Conservation (phyloP, 1,284 basidiomycete genomes). For the Cutaneotrichosporon sp. region DNA sequence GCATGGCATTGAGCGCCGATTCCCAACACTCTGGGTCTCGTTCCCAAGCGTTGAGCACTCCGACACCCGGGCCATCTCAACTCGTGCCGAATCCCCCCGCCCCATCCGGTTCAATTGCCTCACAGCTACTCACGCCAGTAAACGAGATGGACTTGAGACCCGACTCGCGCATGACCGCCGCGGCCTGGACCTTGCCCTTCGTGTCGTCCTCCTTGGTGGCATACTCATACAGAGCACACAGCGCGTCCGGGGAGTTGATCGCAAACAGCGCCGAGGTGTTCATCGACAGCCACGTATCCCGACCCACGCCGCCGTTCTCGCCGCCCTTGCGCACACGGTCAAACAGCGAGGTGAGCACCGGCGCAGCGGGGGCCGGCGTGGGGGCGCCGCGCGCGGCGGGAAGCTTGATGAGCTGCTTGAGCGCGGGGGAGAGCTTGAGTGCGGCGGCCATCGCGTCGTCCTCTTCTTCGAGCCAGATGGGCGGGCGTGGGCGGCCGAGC, state of each 20-base stretch:
- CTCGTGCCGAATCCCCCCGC: no score
- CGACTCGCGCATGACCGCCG: constrained; percentile 70
- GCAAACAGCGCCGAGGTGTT: constrained; percentile 39
- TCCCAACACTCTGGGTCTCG: no score
- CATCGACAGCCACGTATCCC: constrained; percentile 39
- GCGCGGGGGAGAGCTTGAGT: constrained; percentile 37
- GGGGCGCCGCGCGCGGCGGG: constrained; percentile 30
- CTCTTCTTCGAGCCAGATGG: not conserved
- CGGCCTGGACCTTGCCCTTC: constrained; percentile 20
- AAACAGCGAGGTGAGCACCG: constrained; percentile 23
- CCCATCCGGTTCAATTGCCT: not conserved
- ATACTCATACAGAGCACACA: constrained; percentile 39
- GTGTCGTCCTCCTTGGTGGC: constrained; percentile 19
- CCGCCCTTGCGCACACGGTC: constrained; percentile 27
- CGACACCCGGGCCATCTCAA: no score
- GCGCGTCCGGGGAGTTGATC: constrained; percentile 40
- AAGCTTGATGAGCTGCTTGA: constrained; percentile 40
- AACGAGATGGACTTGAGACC: constrained; percentile 91
- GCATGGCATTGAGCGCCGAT: no score
- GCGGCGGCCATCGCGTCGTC: constrained; percentile 9
- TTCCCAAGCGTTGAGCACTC: no score
- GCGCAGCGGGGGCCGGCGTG: constrained; percentile 28
- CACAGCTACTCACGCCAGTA: constrained; percentile 60
- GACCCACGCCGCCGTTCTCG: constrained; percentile 15
- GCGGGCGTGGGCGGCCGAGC: not conserved